Conservation (phyloP, 2,329 filamentous ascomycete genomes). For the Fusarium longipes region DNA sequence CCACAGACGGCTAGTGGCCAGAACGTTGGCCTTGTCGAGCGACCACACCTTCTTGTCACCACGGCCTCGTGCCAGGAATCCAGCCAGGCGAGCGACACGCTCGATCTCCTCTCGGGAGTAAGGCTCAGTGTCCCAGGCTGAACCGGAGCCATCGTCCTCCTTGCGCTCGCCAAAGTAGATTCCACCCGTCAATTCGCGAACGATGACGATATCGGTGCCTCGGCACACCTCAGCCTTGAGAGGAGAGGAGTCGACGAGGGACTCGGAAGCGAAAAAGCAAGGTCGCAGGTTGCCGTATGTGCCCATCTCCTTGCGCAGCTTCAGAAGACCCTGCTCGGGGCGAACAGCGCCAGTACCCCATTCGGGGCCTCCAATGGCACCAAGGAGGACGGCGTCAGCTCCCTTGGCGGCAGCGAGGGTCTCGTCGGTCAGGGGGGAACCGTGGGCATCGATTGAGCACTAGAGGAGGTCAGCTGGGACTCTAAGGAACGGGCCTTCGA, state of each 20-base stretch:
- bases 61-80: conserved; percentile 80
- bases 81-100: conserved; percentile 85
- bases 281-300: conserved; percentile 96
- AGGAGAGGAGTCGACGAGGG: conserved; percentile 84
- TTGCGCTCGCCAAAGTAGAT: conserved; percentile 95
- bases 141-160: conserved; percentile 74
- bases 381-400: conserved; percentile 90
- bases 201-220: conserved; percentile 90
- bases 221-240: conserved; percentile 87
- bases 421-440: conserved; percentile 81
- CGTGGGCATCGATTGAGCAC: conserved; percentile 89
- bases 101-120: conserved; percentile 89
- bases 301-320: conserved; percentile 90
- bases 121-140: conserved; percentile 85
- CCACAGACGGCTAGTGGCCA: conserved; percentile 91
- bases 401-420: conserved; percentile 84
- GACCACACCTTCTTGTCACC: conserved; percentile 79
- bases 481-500: conserved; percentile 5
- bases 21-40: conserved; percentile 95
- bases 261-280: conserved; percentile 93
- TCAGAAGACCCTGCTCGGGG: conserved; percentile 91
- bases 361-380: conserved; percentile 95
- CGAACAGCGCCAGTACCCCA: conserved; percentile 91
- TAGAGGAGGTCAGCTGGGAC: conserved; percentile 51
- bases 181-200: conserved; percentile 90